Evolutionary conservation across 306 rosid species (phyloP), one percentile per base, ranked within the genome.

Genomic region (Vachellia pachyceras): DNA sequence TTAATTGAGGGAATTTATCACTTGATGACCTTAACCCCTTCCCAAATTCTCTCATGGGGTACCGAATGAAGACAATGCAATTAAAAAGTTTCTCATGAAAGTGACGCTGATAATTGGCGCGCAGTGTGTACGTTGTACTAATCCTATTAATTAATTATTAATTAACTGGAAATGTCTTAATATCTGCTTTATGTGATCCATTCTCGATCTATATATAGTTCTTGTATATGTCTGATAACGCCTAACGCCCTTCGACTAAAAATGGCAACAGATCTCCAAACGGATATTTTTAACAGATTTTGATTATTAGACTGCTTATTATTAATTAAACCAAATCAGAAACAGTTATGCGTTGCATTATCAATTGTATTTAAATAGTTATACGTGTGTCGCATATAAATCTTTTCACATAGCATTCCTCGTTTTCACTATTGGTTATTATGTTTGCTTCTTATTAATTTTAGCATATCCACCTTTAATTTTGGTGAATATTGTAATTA

Each of bases 71-170:
- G 22, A 15, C 25, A 60, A 22, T 2, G 36, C 57, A 76, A 77
- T 69, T 69, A 58, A 54, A 68, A 67, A 44, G 20, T 22, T 58
- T 37, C 33, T 46, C 20, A 39, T 49, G 61, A 76, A 78, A 45
- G 35, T 54, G 76, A 54, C 55, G 39, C 36, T 40, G 68, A 69
- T 67, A 12, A 78, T 78, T 78, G 22, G 69, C 69, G 36, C 18
- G 60, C 25, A 2, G 5, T 20, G 63, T 7, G 54, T 78, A 25
- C 40, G 20, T 66, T 65, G 60, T 58, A 50, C 41, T 46, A 71
- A 45, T 60, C 63, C 65, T 17, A 55, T 2, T 55, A 55, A 55
- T 8, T 22, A 54, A 18, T 29, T 3, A 25, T 10, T 4, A 23
- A 55, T 8, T 22, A 54, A 57, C n/a, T 8, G 39, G 4, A 10